Evolutionary conservation across 495 filamentous ascomycete species (phyloP).

Genomic region (Tuber calosporum): DNA sequence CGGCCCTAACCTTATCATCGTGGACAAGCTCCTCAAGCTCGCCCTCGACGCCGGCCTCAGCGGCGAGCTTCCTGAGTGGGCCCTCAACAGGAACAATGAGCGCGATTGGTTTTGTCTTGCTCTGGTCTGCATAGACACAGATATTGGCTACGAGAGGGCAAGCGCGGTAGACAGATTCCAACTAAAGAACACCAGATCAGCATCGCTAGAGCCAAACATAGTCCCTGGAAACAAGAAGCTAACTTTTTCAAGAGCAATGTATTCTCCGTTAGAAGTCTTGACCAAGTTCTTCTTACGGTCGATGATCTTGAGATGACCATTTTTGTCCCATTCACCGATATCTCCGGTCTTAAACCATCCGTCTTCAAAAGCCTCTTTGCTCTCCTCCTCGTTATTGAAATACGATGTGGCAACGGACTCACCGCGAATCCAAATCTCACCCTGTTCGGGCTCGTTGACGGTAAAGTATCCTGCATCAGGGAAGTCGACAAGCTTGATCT

Average conservation of each 20-base stretch:
- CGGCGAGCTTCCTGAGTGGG: conserved; percentile 75
- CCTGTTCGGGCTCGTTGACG: conserved; percentile 77
- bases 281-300: conserved; percentile 98
- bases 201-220: neutral
- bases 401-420: conserved; percentile 67
- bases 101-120: conserved; percentile 81
- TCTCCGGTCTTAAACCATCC: conserved; percentile 97
- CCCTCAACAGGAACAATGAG: conserved; percentile 88
- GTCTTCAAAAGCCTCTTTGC: conserved; percentile 63
- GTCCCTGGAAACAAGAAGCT: neutral
- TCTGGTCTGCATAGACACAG: conserved; percentile 78
- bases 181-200: conserved; percentile 39
- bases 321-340: conserved; percentile 78
- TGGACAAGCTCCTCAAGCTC: conserved; percentile 74
- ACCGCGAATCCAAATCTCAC: conserved; percentile 89
- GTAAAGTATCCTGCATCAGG: conserved; percentile 84
- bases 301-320: conserved; percentile 79
- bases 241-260: conserved; percentile 89
- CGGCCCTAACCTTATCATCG: conserved; percentile 66
- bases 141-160: conserved; percentile 83
- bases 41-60: conserved; percentile 62
- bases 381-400: conserved; percentile 77
- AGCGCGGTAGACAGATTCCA: conserved; percentile 89
- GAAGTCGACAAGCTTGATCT: conserved; percentile 94
- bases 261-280: conserved; percentile 93